Evolutionary conservation across 768 basidiomycete genomes (phyloP).

Genomic region (Leucosporidium yakuticum): DNA sequence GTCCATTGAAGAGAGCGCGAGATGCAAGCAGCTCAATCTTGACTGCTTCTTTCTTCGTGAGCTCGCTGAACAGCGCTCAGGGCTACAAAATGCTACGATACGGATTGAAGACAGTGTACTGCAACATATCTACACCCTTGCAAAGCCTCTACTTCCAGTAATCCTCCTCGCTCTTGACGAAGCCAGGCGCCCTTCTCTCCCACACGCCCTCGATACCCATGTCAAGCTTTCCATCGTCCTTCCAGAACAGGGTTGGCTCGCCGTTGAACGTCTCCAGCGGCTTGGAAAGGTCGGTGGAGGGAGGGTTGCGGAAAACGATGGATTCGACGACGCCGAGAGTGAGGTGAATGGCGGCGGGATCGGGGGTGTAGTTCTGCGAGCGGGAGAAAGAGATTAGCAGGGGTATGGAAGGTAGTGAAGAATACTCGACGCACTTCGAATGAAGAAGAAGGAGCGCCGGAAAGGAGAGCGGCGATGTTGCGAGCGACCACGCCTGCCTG

Average conservation of each 20-base stretch:
- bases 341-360: constrained; percentile 52
- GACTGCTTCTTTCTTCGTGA: too few relatives aligned
- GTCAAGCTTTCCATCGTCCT: constrained; percentile 19
- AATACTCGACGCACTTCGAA: not conserved
- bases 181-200: constrained; percentile 15
- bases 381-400: not conserved
- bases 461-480: constrained; percentile 54
- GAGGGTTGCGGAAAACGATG: constrained; percentile 24
- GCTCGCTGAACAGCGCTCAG: too few relatives aligned
- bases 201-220: constrained; percentile 27
- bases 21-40: too few relatives aligned
- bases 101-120: not conserved
- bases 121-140: not conserved
- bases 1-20: too few relatives aligned
- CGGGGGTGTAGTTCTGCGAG: constrained; percentile 2
- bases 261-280: constrained; percentile 6
- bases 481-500: constrained; percentile 53
- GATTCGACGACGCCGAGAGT: constrained; percentile 54
- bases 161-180: not conserved
- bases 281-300: not conserved
- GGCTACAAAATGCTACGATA: too few relatives aligned
- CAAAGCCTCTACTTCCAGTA: not conserved
- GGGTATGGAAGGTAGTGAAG: too few relatives aligned
- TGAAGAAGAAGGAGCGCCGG: constrained; percentile 2
- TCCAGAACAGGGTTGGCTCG: constrained; percentile 13